A percentile compares a stretch with the other conserved stretches of the same genome.
Evolutionary conservation across 1,284 basidiomycete species (phyloP).

Genomic region (Ganoderma leucocontextum): DNA sequence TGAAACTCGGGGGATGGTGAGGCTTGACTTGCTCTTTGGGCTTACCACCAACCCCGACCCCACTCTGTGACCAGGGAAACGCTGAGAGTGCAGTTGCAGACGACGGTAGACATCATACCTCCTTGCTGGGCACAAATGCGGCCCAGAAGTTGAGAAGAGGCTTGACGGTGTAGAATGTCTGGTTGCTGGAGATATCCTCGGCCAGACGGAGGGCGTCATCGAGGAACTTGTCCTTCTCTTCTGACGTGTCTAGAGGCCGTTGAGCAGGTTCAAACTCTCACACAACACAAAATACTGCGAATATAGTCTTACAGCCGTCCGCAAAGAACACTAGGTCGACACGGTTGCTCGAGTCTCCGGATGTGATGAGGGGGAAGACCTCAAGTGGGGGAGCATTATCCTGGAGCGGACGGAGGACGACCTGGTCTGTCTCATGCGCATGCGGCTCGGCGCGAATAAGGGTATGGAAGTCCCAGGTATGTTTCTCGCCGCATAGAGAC

Average conservation of each 20-base stretch:
- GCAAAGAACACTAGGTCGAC: slow-evolving; percentile 84
- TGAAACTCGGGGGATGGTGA: neutral
- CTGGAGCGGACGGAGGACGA: slow-evolving; percentile 3
- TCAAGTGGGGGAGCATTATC: slow-evolving; percentile 54
- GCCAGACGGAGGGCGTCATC: slow-evolving; percentile 74
- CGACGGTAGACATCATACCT: slow-evolving; percentile 49
- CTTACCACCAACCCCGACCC: slow-evolving; percentile 74
- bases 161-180: slow-evolving; percentile 80
- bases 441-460: slow-evolving; percentile 5
- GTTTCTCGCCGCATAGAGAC: slow-evolving; percentile 29
- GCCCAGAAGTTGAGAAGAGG: slow-evolving; percentile 87
- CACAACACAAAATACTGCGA: neutral
- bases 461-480: slow-evolving; percentile 30
- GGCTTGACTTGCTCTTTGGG: slow-evolving; percentile 65
- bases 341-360: slow-evolving; percentile 69
- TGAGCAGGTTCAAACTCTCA: neutral
- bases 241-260: slow-evolving; percentile 57
- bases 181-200: slow-evolving; percentile 73
- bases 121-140: slow-evolving; percentile 77
- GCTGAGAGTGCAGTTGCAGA: slow-evolving; percentile 12
- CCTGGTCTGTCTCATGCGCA: slow-evolving; percentile 4
- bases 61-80: slow-evolving; percentile 58
- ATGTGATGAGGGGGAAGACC: slow-evolving; percentile 64
- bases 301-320: slow-evolving; percentile 75
- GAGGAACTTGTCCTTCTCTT: slow-evolving; percentile 74